Percentiles rank a stretch among this genome's conserved stretches.
These are phyloP conservation scores for Penicillium antarcticum DNA, from an alignment of 495 filamentous ascomycete genomes.

Conservation along the genomic window DNA sequence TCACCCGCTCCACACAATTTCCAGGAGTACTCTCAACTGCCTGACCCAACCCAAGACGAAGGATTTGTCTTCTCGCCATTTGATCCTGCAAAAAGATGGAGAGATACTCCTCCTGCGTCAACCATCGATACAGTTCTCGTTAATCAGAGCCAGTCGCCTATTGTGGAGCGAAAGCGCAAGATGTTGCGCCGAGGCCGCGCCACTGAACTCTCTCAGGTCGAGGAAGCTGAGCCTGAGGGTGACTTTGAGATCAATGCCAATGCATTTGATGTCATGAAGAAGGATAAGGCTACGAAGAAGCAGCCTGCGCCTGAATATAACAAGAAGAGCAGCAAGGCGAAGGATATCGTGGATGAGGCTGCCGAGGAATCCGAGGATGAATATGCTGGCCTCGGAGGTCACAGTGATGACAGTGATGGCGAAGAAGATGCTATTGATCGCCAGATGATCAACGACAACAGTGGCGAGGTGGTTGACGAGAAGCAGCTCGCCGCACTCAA, in stretches of 20 bases:
- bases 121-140: conserved; percentile 68
- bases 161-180: conserved; percentile 56
- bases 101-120: conserved; percentile 55
- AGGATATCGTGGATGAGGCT: conserved; percentile 84
- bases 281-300: conserved; percentile 47
- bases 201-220: conserved; percentile 33
- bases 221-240: conserved; percentile 34
- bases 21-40: conserved; percentile 59
- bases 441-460: conserved; percentile 88
- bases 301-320: conserved; percentile 59
- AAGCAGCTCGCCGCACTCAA: conserved; percentile 78
- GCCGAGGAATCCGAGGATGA: conserved; percentile 98
- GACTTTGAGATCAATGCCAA: conserved; percentile 45
- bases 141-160: conserved; percentile 55
- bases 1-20: conserved; percentile 38
- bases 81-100: conserved; percentile 55
- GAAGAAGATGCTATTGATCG: conserved; percentile 68
- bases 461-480: conserved; percentile 70
- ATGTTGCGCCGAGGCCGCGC: conserved; percentile 50
- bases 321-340: conserved; percentile 85
- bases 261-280: conserved; percentile 76
- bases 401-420: conserved; percentile 78
- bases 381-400: conserved; percentile 91
- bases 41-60: conserved; percentile 82
- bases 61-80: conserved; percentile 67